Conservation (phyloP, 352 stramenopile genomes). For the Pseudoperonospora humuli region DNA sequence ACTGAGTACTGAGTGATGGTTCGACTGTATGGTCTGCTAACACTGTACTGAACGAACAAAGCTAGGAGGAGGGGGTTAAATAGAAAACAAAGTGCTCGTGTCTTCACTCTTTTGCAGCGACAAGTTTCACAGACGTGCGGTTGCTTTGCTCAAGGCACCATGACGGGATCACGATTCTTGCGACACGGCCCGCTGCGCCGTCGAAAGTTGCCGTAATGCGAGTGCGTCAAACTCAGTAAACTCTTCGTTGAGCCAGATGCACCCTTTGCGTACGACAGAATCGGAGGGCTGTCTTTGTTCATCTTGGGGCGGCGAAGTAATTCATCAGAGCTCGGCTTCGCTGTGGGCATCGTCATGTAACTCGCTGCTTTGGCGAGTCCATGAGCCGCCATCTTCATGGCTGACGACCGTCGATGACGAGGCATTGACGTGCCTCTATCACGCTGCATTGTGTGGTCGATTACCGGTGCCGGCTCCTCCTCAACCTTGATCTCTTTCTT, state of each 20-base stretch:
- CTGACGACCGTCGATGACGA: slow-evolving; percentile 26
- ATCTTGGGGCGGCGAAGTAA: slow-evolving; percentile 23
- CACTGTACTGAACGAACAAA: slow-evolving; percentile 10
- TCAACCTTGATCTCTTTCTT: slow-evolving; percentile 19
- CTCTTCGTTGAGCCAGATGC: slow-evolving; percentile 29
- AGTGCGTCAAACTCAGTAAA: slow-evolving; percentile 29
- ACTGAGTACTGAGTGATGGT: not conserved
- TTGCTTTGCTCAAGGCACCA: slow-evolving; percentile 9
- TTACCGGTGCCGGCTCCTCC: slow-evolving; percentile 17
- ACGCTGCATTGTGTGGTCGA: slow-evolving; percentile 26
- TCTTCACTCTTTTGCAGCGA: slow-evolving; percentile 4
- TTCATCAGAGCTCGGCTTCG: slow-evolving; percentile 7
- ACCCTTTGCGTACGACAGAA: slow-evolving; percentile 31
- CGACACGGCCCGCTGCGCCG: slow-evolving; percentile 42
- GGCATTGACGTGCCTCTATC: slow-evolving; percentile 28
- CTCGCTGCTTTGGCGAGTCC: slow-evolving; percentile 27
- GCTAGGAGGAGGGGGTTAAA: slow-evolving; percentile 14
- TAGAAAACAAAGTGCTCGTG: slow-evolving; percentile 6
- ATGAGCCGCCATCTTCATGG: slow-evolving; percentile 23
- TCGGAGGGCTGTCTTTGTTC: slow-evolving; percentile 29
- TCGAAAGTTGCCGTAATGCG: slow-evolving; percentile 45
- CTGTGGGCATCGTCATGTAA: slow-evolving; percentile 22
- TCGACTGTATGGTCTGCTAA: no score
- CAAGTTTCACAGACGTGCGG: not conserved
- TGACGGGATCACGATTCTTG: slow-evolving; percentile 40